Evolutionary conservation across 1,139 yeast species (phyloP).

Genomic region (Diutina mesorugosa): DNA sequence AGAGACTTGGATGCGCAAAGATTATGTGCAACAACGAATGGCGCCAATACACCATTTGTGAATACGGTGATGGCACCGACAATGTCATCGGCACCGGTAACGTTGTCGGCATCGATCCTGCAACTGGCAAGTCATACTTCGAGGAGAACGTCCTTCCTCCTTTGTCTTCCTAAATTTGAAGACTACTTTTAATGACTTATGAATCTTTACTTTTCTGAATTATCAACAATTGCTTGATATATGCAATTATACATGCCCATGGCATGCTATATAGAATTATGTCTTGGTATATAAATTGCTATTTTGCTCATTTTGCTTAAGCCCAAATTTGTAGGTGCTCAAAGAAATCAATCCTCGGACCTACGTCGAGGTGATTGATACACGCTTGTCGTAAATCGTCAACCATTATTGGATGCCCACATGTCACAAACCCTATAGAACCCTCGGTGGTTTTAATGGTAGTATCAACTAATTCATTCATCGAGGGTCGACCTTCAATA

Average conservation of each 20-base stretch:
- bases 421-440: conserved; percentile 31
- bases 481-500: conserved; percentile 32
- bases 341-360: conserved; percentile 7
- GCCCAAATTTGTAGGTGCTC: conserved; percentile 8
- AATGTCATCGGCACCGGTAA: conserved; percentile 32
- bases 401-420: conserved; percentile 20
- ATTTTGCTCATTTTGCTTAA: not conserved
- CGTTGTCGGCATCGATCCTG: conserved; percentile 22
- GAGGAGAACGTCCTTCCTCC: conserved; percentile 35
- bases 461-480: conserved; percentile 19
- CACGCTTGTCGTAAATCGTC: conserved; percentile 6
- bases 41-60: conserved; percentile 57
- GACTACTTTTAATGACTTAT: not conserved
- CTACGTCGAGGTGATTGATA: conserved; percentile 5
- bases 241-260: not conserved
- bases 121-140: conserved; percentile 28
- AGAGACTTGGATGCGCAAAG: conserved; percentile 50
- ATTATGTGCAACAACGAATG: conserved; percentile 35
- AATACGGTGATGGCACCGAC: conserved; percentile 20
- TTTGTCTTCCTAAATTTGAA: not conserved
- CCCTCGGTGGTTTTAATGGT: conserved; percentile 25
- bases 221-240: not conserved
- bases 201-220: not conserved
- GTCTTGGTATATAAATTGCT: not conserved
- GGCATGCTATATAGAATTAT: not conserved